Evolutionary conservation across 371 early-diverging fungal genomes (phyloP), one percentile per base, ranked within the genome.

Genomic region (Actinomortierella ambigua): DNA sequence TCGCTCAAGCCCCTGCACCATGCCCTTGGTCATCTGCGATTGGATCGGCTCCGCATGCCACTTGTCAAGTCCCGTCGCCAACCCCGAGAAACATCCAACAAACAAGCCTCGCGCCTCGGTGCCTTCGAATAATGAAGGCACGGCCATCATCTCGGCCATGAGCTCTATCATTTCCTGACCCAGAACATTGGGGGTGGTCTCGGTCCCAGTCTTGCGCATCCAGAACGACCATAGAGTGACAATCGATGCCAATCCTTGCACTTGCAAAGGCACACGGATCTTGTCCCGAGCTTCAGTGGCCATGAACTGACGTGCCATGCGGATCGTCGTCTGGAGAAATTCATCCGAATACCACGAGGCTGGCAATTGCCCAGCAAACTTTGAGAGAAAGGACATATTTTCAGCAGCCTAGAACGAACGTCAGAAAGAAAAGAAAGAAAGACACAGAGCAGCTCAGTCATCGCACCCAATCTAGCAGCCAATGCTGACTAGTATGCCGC

Each of bases 341-440:
- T 66, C 63, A n/a, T 71, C 67, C 18, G 73, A 71, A 46, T 66
- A 66, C 73, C 73, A 71, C 6, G 73, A 71, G 7, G 63, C 63
- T 1, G 73, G 73, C 0, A 71, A 46, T 24, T 71, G 73, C 17
- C 60, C 57, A 18, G 63, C 67, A 53, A 66, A 71, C 18, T 43
- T 58, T 53, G 66, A 56, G 44, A 71, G 44, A 26, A 71, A 56
- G 11, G 28, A 44, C 7, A 63, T 49, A 20, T 71, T 71, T 24
- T 66, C 73, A 8, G 59, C 44, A 15, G 71, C 56, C 71, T 71
- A 55, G 34, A 34, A n/a, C n/a, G n/a, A n/a, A n/a, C n/a, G n/a
- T n/a, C n/a, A n/a, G n/a, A n/a, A n/a, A n/a, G n/a, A n/a, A n/a
- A n/a, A n/a, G n/a, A n/a, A n/a, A n/a, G n/a, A n/a, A n/a, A n/a